A percentile compares a stretch with the other conserved stretches of the same genome.
Evolutionary conservation across 139 green algal genomes (phyloP).

Genomic region (Chlorella ohadii): DNA sequence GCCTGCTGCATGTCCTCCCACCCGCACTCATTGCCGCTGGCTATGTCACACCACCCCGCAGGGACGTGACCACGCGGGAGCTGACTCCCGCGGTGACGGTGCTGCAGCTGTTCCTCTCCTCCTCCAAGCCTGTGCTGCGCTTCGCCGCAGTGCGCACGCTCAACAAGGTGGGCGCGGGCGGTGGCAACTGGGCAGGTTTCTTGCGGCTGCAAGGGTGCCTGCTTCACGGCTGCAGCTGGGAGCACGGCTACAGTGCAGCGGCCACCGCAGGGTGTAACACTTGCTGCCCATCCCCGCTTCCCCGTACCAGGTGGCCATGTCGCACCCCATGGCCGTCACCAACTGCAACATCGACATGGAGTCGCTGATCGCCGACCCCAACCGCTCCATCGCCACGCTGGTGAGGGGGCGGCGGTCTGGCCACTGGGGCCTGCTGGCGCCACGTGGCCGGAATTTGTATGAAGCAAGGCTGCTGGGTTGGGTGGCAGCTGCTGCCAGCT

Average conservation of each 20-base stretch:
- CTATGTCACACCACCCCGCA: no score
- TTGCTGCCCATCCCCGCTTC: no score
- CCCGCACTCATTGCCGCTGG: no score
- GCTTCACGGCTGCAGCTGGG: no score
- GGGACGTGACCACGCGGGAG: constrained; percentile 89
- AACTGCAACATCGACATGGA: constrained; percentile 99
- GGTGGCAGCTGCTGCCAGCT: no score
- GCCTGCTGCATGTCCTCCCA: no score
- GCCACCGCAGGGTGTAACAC: no score
- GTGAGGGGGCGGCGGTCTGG: not conserved
- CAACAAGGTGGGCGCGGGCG: constrained; percentile 69
- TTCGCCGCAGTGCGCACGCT: constrained; percentile 94
- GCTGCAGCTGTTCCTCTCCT: constrained; percentile 97
- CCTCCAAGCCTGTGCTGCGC: constrained; percentile 95
- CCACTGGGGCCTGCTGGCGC: no score
- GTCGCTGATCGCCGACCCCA: constrained; percentile 93
- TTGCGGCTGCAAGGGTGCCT: no score
- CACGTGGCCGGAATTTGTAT: no score
- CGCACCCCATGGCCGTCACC: constrained; percentile 90
- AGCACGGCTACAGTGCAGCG: not conserved
- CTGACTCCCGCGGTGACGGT: constrained; percentile 96
- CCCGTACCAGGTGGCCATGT: constrained; percentile 86
- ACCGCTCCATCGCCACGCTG: constrained; percentile 96
- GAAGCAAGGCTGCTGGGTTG: no score
- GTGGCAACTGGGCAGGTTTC: no score